Base-by-base conservation (phyloP, 2,329 filamentous ascomycete genomes). In the Ophiostoma sp. region DNA sequence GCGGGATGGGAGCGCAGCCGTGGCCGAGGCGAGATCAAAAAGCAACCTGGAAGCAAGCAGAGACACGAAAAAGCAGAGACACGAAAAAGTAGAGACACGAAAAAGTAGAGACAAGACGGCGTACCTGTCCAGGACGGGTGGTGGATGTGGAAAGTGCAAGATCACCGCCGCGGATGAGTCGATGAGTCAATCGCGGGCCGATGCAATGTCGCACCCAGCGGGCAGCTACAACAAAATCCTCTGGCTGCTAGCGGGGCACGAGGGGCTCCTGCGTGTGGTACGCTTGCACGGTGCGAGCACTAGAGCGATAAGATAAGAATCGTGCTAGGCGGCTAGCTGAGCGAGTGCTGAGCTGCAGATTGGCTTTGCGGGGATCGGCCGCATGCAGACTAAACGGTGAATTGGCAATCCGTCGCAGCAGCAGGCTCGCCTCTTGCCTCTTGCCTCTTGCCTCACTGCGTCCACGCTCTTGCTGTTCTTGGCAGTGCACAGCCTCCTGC, bases 111-210 rank as follows among this genome's bases (percentile, higher is more conserved):
- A 49, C 14, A 5, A 18, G 16, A 49, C 47, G 27, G 27, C 27
- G 27, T 27, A 27, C 27, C 27, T 27, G 27, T 27, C 27, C 27
- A 27, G 27, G 27, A 27, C 27, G 1, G 27, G 27, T 27, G 27
- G 27, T 1, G 27, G 27, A 27, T 27, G 27, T 49, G 14, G 18
- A 14, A 49, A n/a, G 16, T 49, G 14, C 8, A 6, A 52, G 47
- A 55, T 55, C 49, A 55, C 49, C 49, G 27, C 27, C 27, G 27
- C 27, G 27, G 27, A 27, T 27, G 27, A 27, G 27, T 27, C 27
- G 18, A 55, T 55, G 49, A 55, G 49, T 55, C 49, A 55, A 62
- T 62, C 58, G 38, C 58, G 49, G 38, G n/a, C 36, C 42, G 66
- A 64, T 60, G 42, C 60, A 41, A 12, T 62, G 38, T 52, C 49